phyloP scores from a whole-genome alignment of 2,329 filamentous ascomycete species.

The Penicillium sp. region DNA sequence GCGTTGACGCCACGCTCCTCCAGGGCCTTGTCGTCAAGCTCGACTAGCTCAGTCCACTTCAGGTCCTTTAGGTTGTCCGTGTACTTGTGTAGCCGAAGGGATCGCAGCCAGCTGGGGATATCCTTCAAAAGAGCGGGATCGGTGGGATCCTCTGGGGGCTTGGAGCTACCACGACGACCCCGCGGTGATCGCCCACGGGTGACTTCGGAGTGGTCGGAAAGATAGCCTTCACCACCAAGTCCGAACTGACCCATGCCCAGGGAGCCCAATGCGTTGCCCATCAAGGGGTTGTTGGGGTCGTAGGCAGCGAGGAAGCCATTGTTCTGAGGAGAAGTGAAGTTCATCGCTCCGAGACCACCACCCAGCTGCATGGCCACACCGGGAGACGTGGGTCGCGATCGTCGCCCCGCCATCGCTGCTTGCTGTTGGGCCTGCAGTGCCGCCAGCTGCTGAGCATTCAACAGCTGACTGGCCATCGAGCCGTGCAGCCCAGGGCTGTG shows the following conservation, averaged over 20 bases:
- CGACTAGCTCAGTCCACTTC: slow-evolving; percentile 89
- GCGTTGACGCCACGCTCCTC: slow-evolving; percentile 93
- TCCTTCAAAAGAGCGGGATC: slow-evolving; percentile 86
- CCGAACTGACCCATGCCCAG: slow-evolving; percentile 69
- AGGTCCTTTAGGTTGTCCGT: slow-evolving; percentile 97
- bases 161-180: slow-evolving; percentile 87
- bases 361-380: slow-evolving; percentile 69
- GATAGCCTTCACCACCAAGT: slow-evolving; percentile 69
- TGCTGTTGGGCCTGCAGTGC: slow-evolving; percentile 66
- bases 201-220: slow-evolving; percentile 91
- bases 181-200: slow-evolving; percentile 84
- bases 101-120: slow-evolving; percentile 92
- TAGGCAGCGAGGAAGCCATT: slow-evolving; percentile 92
- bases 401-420: slow-evolving; percentile 55
- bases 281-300: slow-evolving; percentile 62
- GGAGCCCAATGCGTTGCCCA: slow-evolving; percentile 65
- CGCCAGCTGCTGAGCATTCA: slow-evolving; percentile 78
- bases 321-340: slow-evolving; percentile 82
- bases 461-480: slow-evolving; percentile 75
- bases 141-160: slow-evolving; percentile 95
- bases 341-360: slow-evolving; percentile 54
- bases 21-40: slow-evolving; percentile 85
- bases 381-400: slow-evolving; percentile 84
- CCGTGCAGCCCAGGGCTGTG: slow-evolving; percentile 59
- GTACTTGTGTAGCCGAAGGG: slow-evolving; percentile 93